These are phyloP conservation scores for Carex pumila DNA, from an alignment of 176 grass and related monocot genomes.

Conservation along the genomic window DNA sequence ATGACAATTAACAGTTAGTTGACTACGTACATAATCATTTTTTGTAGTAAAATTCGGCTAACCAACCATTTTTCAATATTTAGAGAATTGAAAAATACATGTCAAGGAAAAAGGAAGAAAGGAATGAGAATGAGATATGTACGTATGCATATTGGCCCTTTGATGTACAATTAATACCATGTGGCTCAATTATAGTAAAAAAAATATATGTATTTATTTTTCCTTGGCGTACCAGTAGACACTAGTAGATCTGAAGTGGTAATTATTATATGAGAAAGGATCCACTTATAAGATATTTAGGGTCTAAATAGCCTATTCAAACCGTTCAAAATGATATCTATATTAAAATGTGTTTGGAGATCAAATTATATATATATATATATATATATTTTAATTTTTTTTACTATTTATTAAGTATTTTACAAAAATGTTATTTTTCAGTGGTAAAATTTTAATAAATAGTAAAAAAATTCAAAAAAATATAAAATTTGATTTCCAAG, in stretches of 20 bases:
- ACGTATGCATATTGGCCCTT: background rate
- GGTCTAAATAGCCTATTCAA: too few relatives aligned
- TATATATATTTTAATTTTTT: too few relatives aligned
- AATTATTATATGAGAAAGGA: too few relatives aligned
- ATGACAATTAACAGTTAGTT: slow-evolving; percentile 13
- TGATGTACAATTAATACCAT: background rate
- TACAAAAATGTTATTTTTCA: too few relatives aligned
- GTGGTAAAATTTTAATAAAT: too few relatives aligned
- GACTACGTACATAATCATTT: slow-evolving; percentile 16
- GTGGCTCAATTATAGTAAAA: background rate
- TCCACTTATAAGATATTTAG: too few relatives aligned
- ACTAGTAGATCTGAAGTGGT: background rate
- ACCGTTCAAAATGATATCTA: too few relatives aligned
- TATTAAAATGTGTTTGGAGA: too few relatives aligned
- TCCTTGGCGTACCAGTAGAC: background rate
- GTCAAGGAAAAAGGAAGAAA: background rate
- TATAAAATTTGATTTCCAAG: too few relatives aligned
- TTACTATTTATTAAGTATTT: too few relatives aligned
- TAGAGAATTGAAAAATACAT: slow-evolving; percentile 4
- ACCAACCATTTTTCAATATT: slow-evolving; percentile 32
- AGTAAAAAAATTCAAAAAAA: too few relatives aligned
- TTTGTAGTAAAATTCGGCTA: slow-evolving; percentile 19
- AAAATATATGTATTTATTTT: background rate
- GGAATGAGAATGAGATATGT: background rate
- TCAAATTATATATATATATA: too few relatives aligned